phyloP scores from a whole-genome alignment of 2,329 filamentous ascomycete species.

The Botrytis aclada region DNA sequence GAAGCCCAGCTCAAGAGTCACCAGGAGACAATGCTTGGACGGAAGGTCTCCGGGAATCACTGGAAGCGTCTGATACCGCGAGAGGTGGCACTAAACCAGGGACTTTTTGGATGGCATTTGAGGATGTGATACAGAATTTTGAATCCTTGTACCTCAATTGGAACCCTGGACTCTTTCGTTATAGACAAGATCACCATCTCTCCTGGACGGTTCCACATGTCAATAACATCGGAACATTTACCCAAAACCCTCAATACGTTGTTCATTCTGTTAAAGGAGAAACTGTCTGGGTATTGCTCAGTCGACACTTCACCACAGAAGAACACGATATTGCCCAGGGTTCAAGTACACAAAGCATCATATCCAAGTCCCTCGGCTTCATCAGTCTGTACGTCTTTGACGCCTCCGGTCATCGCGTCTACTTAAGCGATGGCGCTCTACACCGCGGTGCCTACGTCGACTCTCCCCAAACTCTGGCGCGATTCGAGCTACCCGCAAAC shows the following conservation, averaged over 20 bases:
- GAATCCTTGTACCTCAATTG: conserved; percentile 97
- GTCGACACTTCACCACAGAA: conserved; percentile 75
- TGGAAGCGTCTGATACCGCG: conserved; percentile 23
- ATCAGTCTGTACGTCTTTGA: conserved; percentile 85
- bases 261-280: conserved; percentile 57
- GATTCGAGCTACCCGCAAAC: conserved; percentile 56
- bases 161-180: conserved; percentile 80
- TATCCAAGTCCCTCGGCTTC: conserved; percentile 58
- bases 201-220: conserved; percentile 63
- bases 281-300: conserved; percentile 78
- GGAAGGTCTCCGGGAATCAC: conserved; percentile 30
- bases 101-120: conserved; percentile 91
- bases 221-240: conserved; percentile 53
- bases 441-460: conserved; percentile 86
- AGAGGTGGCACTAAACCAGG: conserved; percentile 50
- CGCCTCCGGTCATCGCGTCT: conserved; percentile 66
- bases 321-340: conserved; percentile 56
- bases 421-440: conserved; percentile 67
- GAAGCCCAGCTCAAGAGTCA: conserved; percentile 16
- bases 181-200: conserved; percentile 88
- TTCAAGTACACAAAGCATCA: conserved; percentile 32
- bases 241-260: conserved; percentile 70
- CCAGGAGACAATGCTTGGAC: conserved; percentile 23
- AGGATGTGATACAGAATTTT: conserved; percentile 86
- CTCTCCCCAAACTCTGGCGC: conserved; percentile 85